A percentile compares a stretch with the other conserved stretches of the same genome.
phyloP scores from a whole-genome alignment of 2,329 filamentous ascomycete genomes.

The Scedosporium apiospermum region DNA sequence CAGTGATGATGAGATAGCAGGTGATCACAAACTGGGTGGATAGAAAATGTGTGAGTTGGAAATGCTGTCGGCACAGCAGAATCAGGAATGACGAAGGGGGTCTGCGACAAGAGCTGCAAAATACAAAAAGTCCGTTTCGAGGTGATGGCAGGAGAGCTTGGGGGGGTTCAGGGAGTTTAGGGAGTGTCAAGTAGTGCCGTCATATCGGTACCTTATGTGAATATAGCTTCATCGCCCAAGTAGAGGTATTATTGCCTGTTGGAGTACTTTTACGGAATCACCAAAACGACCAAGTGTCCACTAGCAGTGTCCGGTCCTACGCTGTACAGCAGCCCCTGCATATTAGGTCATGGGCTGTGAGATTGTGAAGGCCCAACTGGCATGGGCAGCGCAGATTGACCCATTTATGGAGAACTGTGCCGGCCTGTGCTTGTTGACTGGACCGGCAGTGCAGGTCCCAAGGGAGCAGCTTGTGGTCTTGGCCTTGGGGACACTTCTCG shows the following conservation, averaged over 20 bases:
- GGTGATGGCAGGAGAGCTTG: background rate
- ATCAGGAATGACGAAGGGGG: background rate
- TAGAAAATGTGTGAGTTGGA: background rate
- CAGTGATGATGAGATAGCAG: constrained; percentile 5
- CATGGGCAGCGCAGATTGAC: background rate
- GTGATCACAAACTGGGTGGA: background rate
- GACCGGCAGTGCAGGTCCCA: too few relatives aligned
- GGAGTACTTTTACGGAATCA: background rate
- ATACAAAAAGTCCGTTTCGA: background rate
- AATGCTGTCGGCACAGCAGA: background rate
- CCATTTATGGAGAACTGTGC: background rate
- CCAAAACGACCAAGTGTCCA: background rate
- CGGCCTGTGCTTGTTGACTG: too few relatives aligned
- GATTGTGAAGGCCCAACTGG: background rate
- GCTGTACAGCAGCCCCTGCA: background rate
- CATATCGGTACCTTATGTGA: background rate
- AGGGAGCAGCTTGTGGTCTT: too few relatives aligned
- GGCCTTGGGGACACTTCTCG: too few relatives aligned
- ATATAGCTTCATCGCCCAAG: background rate
- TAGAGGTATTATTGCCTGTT: background rate
- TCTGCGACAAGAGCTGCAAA: constrained; percentile 1
- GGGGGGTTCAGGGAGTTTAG: background rate
- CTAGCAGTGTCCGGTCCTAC: background rate
- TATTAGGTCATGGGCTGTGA: background rate
- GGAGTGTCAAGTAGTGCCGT: background rate